phyloP scores from a whole-genome alignment of 768 basidiomycete species.

The Lactifluus pinguis region DNA sequence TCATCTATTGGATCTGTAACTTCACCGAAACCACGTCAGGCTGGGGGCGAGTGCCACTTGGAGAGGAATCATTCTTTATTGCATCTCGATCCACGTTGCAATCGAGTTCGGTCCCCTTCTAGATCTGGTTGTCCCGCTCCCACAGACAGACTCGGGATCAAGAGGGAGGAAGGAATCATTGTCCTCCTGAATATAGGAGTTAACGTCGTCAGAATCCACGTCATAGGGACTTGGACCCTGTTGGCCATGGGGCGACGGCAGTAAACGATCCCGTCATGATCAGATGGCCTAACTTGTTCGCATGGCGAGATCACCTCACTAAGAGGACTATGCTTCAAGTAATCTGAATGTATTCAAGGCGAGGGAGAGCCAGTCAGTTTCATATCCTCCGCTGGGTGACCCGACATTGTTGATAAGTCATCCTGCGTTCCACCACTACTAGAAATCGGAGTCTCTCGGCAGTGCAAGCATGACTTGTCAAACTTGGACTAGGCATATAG shows the following conservation, averaged over 20 bases:
- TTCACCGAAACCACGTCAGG: background rate
- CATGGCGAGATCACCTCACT: background rate
- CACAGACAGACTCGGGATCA: background rate
- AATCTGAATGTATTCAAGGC: background rate
- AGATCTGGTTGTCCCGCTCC: background rate
- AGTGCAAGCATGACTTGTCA: conserved; percentile 55
- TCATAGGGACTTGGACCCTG: background rate
- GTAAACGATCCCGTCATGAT: background rate
- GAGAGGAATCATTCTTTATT: background rate
- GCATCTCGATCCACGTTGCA: background rate
- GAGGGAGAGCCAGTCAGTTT: background rate
- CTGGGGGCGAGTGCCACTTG: background rate
- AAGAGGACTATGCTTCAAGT: conserved; percentile 2
- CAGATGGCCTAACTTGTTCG: no score
- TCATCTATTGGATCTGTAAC: background rate
- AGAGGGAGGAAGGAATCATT: conserved; percentile 1
- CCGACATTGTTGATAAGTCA: background rate
- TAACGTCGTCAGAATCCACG: conserved; percentile 15
- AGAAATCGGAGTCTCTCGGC: conserved; percentile 35
- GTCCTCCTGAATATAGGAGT: conserved; percentile 18
- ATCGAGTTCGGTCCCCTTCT: background rate
- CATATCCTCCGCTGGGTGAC: conserved; percentile 4
- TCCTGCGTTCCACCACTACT: background rate
- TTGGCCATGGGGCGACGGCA: background rate
- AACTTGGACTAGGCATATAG: conserved; percentile 53